Evolutionary conservation across 441 rosid species (phyloP), one percentile per base, ranked within the genome.

Genomic region (Geranium incanum): DNA sequence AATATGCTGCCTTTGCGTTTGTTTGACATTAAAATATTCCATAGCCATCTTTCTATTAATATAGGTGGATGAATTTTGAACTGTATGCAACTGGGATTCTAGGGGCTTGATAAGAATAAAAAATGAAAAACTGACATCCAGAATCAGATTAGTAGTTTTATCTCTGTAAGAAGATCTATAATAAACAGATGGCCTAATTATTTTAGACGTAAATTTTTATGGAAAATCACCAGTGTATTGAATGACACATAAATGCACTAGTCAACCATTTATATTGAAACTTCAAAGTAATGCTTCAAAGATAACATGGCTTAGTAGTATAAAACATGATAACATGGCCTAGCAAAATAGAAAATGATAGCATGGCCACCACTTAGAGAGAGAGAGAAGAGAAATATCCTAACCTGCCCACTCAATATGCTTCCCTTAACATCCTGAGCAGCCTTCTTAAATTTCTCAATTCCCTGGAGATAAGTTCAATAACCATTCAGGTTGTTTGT

Each of bases 401-500:
- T 71, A 81, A 81, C 97, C 88, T 91, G 88, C 74, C 98, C 98
- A 78, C 90, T 86, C 75, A 92, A 84, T 68, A 74, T 80, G 67
- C 81, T 88, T 71, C 96, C 97, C 74, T 84, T 78, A 71, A 95
- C 87, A 75, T 89, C 92, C 80, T 87, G 89, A 70, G 86, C 91
- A 71, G 95, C 95, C 82, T 91, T 95, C 83, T 85, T 87, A 84
- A 95, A 95, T 77, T 84, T 95, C 81, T 93, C 99, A 80, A 95
- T 91, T 63, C 98, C 99, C 97, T 95, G 81, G 71, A 79, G 38
- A 74, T 11, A 68, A 79, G 67, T 38, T 52, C 8, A 70, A 57
- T 59, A 33, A 72, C 71, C 43, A 71, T 66, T 65, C 65, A 67
- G 60, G 71, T 60, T 21, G 41, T 59, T 13, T 28, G 1, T 28